These are phyloP conservation scores for Didymella segeticola DNA, from an alignment of 2,329 filamentous ascomycete species.

Conservation along the genomic window DNA sequence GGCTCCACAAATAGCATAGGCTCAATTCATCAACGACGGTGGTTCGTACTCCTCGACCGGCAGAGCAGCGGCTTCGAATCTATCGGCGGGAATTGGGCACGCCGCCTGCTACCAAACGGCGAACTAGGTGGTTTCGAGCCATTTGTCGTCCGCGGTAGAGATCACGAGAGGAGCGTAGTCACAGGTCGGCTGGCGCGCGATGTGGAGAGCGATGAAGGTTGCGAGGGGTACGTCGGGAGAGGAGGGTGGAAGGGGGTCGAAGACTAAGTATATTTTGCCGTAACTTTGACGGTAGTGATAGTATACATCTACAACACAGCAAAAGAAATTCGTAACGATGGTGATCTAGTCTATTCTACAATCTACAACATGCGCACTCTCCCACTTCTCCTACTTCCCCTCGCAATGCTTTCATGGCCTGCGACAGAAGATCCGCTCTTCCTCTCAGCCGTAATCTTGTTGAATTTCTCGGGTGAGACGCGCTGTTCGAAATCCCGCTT, in stretches of 20 bases:
- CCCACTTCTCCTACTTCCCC: conserved; percentile 1
- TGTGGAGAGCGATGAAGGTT: conserved; percentile 67
- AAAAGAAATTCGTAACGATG: not conserved
- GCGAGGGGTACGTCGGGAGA: conserved; percentile 62
- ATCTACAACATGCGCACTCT: not conserved
- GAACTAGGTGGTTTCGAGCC: conserved; percentile 56
- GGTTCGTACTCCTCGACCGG: conserved; percentile 71
- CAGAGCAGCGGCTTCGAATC: conserved; percentile 62
- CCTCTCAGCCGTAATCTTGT: not conserved
- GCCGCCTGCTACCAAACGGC: not conserved
- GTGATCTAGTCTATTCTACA: not conserved
- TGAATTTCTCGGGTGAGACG: not conserved
- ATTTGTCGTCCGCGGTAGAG: conserved; percentile 68
- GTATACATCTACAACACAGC: not conserved
- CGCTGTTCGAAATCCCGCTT: conserved; percentile 7
- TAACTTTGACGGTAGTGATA: not conserved
- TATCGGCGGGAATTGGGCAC: conserved; percentile 8
- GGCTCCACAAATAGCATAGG: conserved; percentile 70
- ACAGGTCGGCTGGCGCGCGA: conserved; percentile 67
- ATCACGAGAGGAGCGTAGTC: conserved; percentile 69
- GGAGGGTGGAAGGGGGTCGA: conserved; percentile 67
- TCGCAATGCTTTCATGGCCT: not conserved
- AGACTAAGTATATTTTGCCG: not conserved
- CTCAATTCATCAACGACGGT: conserved; percentile 70
- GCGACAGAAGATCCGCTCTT: not conserved